Conservation (phyloP, 1,139 yeast genomes). For the Saccharomyces hybrid region DNA sequence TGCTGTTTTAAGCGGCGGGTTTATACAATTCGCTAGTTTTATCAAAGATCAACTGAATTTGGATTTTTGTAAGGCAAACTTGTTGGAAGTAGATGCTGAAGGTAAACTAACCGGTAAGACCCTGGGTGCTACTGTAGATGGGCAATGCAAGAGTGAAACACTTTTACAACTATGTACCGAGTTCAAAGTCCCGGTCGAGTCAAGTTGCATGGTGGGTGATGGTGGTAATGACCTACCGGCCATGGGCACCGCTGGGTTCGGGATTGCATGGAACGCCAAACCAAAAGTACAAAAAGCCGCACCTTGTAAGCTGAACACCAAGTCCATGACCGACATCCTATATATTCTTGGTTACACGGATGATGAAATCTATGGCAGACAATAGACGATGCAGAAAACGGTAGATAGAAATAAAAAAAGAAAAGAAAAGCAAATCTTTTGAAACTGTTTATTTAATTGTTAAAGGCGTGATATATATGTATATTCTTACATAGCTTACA, state of each 20-base stretch:
- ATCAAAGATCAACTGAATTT: constrained; percentile 61
- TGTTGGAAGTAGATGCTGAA: constrained; percentile 46
- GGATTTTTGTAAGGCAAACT: constrained; percentile 86
- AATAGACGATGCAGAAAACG: constrained; percentile 1
- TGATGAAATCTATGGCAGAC: constrained; percentile 38
- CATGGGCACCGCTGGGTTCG: constrained; percentile 90
- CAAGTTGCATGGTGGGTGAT: constrained; percentile 87
- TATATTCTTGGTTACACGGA: constrained; percentile 75
- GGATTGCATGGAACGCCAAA: constrained; percentile 96
- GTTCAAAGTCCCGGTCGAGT: constrained; percentile 48
- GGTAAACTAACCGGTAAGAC: constrained; percentile 47
- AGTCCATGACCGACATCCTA: constrained; percentile 60
- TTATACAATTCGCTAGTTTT: constrained; percentile 75
- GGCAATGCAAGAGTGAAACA: constrained; percentile 72
- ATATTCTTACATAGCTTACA: constrained; percentile 1
- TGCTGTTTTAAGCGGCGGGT: constrained; percentile 94
- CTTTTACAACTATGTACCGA: constrained; percentile 57
- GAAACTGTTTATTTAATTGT: background rate
- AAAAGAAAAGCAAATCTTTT: too few relatives aligned
- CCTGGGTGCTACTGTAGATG: constrained; percentile 80
- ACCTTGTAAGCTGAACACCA: constrained; percentile 70
- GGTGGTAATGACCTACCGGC: constrained; percentile 93
- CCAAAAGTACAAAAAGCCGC: constrained; percentile 81
- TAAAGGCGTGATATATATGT: background rate
- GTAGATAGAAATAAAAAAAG: background rate